Evolutionary conservation across 2,329 filamentous ascomycete species (phyloP), one percentile per base, ranked within the genome.

Genomic region (Venturia asperata): DNA sequence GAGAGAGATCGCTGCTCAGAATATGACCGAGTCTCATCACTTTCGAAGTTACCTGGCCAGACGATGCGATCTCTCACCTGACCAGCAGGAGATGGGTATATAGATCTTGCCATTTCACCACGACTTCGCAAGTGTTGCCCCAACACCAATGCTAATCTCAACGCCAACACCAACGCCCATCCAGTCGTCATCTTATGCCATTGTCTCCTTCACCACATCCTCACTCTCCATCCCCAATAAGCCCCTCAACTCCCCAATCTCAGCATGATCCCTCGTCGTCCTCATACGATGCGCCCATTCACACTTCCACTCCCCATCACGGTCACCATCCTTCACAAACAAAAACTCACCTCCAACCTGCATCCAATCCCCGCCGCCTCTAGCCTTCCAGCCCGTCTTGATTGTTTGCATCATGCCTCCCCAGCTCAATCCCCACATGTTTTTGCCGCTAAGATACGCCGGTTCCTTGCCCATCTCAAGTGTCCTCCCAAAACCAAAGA

Each of bases 251-350:
- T 87, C 86, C 0, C 81, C 80, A 1, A 92, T 79, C 78, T 92
- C 89, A 1, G 84, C 83, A 72, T 95, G 91, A 69, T 92, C 90
- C 61, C 90, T 79, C 15, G 90, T 93, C 66, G 85, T 89, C 72
- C 81, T 81, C 90, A 95, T 95, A 37, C 90, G 82, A 76, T 93
- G 89, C 70, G 88, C 92, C 90, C 91, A 95, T 0, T 84, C 86
- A 37, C 90, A 82, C 64, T 78, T 78, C 76, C 89, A 88, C 71
- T 83, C 79, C 71, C n/a, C 52, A 27, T 56, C 56, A n/a, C 61
- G 52, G 17, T 55, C 42, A 30, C 21, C 62, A n/a, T 79, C 62
- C 72, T 49, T 37, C 9, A 90, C 87, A 68, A 91, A 91, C n/a
- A 92, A 73, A 67, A 92, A 90, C 76, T 92, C 90, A 13, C 89